Conservation (phyloP, 495 filamentous ascomycete species). For the Hypoxylon perforatum region DNA sequence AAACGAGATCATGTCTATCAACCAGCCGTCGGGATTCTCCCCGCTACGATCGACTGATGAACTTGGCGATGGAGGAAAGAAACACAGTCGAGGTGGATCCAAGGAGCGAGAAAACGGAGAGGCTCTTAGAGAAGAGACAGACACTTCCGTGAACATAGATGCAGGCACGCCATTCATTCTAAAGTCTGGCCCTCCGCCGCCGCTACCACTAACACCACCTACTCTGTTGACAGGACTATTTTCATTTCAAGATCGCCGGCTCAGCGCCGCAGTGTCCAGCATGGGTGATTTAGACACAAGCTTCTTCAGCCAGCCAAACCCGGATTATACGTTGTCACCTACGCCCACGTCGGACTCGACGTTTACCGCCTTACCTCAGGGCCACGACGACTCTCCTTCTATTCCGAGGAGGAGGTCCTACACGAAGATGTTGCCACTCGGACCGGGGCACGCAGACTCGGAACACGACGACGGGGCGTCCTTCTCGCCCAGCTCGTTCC, state of each 20-base stretch:
- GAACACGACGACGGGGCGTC: constrained; percentile 19
- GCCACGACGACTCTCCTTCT: constrained; percentile 34
- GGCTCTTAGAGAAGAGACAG: constrained; percentile 17
- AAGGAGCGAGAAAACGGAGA: constrained; percentile 21
- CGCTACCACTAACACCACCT: constrained; percentile 55
- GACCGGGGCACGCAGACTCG: constrained; percentile 27
- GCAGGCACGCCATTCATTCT: constrained; percentile 40
- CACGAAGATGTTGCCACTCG: constrained; percentile 52
- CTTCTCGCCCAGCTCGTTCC: constrained; percentile 58
- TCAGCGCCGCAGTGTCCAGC: constrained; percentile 51
- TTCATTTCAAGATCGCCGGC: constrained; percentile 54
- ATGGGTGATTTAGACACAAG: constrained; percentile 49
- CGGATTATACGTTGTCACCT: constrained; percentile 47
- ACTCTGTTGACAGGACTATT: constrained; percentile 45
- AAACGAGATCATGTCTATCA: constrained; percentile 41
- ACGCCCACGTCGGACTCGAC: constrained; percentile 42
- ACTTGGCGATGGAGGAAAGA: constrained; percentile 18
- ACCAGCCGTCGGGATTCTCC: constrained; percentile 29
- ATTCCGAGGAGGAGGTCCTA: constrained; percentile 55
- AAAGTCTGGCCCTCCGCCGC: constrained; percentile 48
- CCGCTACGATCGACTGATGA: constrained; percentile 12
- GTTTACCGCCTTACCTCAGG: constrained; percentile 42
- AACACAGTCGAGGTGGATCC: constrained; percentile 22
- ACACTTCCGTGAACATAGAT: constrained; percentile 19
- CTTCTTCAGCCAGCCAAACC: constrained; percentile 56